These are phyloP conservation scores for Amylostereum areolatum DNA, from an alignment of 1,284 basidiomycete genomes.

Conservation along the genomic window DNA sequence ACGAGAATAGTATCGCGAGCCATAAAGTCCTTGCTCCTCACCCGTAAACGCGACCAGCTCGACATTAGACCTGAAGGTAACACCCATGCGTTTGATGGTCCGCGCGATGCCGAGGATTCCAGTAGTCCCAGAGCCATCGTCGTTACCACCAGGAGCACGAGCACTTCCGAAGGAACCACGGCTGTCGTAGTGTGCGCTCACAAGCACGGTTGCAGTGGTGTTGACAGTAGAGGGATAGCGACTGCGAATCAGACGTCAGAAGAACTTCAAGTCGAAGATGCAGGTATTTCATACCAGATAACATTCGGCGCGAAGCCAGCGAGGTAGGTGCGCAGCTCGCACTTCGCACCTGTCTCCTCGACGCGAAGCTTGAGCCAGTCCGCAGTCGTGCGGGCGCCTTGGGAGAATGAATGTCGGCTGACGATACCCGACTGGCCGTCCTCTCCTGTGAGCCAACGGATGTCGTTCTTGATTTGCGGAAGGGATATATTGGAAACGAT, in stretches of 20 bases:
- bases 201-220: conserved; percentile 56
- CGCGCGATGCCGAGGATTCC: conserved; percentile 74
- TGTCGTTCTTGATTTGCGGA: conserved; percentile 58
- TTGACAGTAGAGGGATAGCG: conserved; percentile 45
- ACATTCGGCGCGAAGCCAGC: conserved; percentile 78
- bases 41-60: conserved; percentile 68
- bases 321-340: conserved; percentile 61
- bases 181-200: conserved; percentile 83
- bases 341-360: conserved; percentile 68
- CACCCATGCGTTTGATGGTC: conserved; percentile 52
- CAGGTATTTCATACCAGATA: conserved; percentile 52
- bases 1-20: conserved; percentile 65
- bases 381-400: conserved; percentile 64
- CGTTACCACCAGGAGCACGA: conserved; percentile 71
- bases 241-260: conserved; percentile 25
- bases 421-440: conserved; percentile 57
- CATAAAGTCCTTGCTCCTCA: conserved; percentile 66
- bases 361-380: conserved; percentile 69
- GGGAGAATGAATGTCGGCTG: conserved; percentile 73
- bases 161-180: conserved; percentile 78
- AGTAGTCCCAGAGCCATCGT: conserved; percentile 77
- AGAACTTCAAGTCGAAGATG: background rate
- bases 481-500: conserved; percentile 61
- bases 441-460: conserved; percentile 81
- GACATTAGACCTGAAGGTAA: conserved; percentile 64